Conservation (phyloP, 2,329 filamentous ascomycete genomes). For the Alternaria alternata region DNA sequence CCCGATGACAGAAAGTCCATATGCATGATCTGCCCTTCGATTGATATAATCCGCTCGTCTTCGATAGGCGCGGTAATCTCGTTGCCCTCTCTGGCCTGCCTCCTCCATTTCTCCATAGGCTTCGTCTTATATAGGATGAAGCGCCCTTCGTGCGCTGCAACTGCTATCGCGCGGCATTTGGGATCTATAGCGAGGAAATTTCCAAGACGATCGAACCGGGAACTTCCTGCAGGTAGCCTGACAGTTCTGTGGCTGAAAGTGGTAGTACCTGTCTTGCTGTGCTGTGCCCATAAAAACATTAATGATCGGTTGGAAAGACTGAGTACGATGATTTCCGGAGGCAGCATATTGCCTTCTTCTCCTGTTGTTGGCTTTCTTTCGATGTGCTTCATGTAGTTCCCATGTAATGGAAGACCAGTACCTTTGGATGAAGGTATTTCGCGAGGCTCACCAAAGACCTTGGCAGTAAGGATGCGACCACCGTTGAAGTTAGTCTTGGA, state of each 20-base stretch:
- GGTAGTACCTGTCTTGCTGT: slow-evolving; percentile 54
- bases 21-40: slow-evolving; percentile 78
- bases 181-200: slow-evolving; percentile 80
- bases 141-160: slow-evolving; percentile 73
- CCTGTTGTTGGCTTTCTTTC: slow-evolving; percentile 26
- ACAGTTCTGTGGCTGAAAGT: slow-evolving; percentile 70
- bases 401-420: slow-evolving; percentile 33
- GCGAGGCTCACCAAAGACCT: slow-evolving; percentile 68
- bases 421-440: slow-evolving; percentile 24
- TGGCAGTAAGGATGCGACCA: slow-evolving; percentile 76
- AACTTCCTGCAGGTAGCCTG: slow-evolving; percentile 65
- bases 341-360: slow-evolving; percentile 46
- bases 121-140: slow-evolving; percentile 78
- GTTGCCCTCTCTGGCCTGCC: slow-evolving; percentile 51
- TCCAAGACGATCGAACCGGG: slow-evolving; percentile 64
- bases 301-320: slow-evolving; percentile 76
- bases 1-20: slow-evolving; percentile 85
- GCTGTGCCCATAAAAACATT: slow-evolving; percentile 76
- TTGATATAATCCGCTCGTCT: slow-evolving; percentile 55
- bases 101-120: slow-evolving; percentile 60
- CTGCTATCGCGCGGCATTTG: slow-evolving; percentile 68
- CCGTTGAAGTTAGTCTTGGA: slow-evolving; percentile 80
- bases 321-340: slow-evolving; percentile 83
- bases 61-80: slow-evolving; percentile 66
- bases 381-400: slow-evolving; percentile 21